Evolutionary conservation across 2,329 filamentous ascomycete species (phyloP).

Genomic region (Ilyonectria sp.): DNA sequence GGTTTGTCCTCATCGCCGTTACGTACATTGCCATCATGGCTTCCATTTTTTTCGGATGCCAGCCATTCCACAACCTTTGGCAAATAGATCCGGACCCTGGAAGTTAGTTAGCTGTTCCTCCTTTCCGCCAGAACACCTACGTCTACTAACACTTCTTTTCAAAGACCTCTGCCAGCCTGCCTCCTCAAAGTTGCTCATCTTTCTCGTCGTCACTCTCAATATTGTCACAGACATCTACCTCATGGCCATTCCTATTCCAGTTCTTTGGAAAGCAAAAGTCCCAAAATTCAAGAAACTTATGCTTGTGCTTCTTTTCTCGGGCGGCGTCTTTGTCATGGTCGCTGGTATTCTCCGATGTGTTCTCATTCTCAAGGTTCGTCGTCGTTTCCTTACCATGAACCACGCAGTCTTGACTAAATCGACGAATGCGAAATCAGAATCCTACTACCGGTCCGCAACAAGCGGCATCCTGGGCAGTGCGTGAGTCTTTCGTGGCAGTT

Average conservation of each 20-base stretch:
- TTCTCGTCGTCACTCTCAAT: constrained; percentile 55
- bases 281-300: constrained; percentile 65
- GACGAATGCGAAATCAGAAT: constrained; percentile 44
- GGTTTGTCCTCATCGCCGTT: constrained; percentile 60
- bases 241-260: constrained; percentile 59
- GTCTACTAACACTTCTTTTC: constrained; percentile 40
- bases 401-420: too few relatives aligned
- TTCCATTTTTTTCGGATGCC: constrained; percentile 65
- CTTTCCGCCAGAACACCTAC: neutral
- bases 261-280: constrained; percentile 68
- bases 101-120: constrained; percentile 54
- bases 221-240: constrained; percentile 58
- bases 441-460: constrained; percentile 52
- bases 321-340: constrained; percentile 57
- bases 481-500: constrained; percentile 58
- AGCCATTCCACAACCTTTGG: constrained; percentile 68
- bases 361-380: constrained; percentile 47
- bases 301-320: constrained; percentile 65
- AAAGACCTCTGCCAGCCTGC: constrained; percentile 58
- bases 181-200: constrained; percentile 56
- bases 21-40: constrained; percentile 64
- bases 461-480: constrained; percentile 54
- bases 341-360: constrained; percentile 55
- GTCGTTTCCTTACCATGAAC: too few relatives aligned
- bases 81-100: constrained; percentile 71